Base-by-base conservation (phyloP, 306 rosid genomes). In the Trifolium fragiferum region DNA sequence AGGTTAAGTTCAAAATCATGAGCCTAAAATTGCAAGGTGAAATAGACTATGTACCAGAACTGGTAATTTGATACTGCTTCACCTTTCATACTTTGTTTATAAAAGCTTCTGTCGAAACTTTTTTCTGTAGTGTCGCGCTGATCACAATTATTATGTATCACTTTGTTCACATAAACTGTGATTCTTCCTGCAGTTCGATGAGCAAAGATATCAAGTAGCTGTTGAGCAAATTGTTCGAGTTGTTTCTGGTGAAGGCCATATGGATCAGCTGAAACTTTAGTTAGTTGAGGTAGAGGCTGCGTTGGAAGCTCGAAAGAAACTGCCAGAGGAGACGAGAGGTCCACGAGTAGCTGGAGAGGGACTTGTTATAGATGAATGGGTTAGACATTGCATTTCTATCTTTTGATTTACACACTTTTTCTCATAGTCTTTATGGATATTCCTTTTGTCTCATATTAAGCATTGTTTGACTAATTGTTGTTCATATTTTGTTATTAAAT, bases 331-430 rank as follows among this genome's bases (percentile, higher is more conserved):
- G 63, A 68, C 85, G 7, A 90, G 94, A 7, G 92, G 94, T 68
- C 89, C 97, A 7, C 82, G 86, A 33, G 77, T 87, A 30, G 93
- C 83, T 4, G 97, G 95, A 33, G 97, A 90, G 81, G 97, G 99
- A 61, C 97, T 88, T 61, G 95, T 94, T 76, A 86, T 94, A 72
- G 96, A 94, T 50, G 99, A 94, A 92, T 94, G 99, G 99, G 99
- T 94, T 68, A 84, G 93, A 68, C 78, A 68, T 65, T 51, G n/a
- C 20, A 32, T 30, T 35, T 61, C 20, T 20, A 19, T 32, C n/a
- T n/a, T 5, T 49, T n/a, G 18, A 14, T 61, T 44, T 38, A 1
- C 16, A 40, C 46, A 16, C 33, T 23, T 60, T 59, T 58, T 43
- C 59, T 41, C 25, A 44, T 41, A n/a, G n/a, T n/a, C n/a, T 53